A percentile compares a stretch with the other conserved stretches of the same genome.
Evolutionary conservation across 2,329 filamentous ascomycete species (phyloP).

Genomic region (Pseudogymnoascus sp.): DNA sequence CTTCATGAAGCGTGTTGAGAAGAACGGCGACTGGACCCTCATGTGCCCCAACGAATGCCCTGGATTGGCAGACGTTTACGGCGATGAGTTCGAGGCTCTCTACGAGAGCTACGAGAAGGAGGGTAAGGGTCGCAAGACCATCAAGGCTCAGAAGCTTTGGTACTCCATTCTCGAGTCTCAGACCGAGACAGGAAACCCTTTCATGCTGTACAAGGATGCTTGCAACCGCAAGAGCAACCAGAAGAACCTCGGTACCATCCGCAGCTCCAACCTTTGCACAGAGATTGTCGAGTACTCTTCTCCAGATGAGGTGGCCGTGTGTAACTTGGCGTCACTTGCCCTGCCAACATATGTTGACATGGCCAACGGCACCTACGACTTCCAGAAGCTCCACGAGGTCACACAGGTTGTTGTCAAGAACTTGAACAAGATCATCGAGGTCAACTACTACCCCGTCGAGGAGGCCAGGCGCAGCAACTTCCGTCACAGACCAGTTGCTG

Average conservation of each 20-base stretch:
- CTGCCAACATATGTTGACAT: constrained; percentile 88
- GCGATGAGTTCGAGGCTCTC: constrained; percentile 91
- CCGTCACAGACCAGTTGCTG: constrained; percentile 89
- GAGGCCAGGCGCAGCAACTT: constrained; percentile 96
- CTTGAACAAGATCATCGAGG: constrained; percentile 95
- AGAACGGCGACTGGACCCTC: constrained; percentile 92
- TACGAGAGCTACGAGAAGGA: constrained; percentile 90
- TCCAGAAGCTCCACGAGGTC: constrained; percentile 93
- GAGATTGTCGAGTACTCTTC: constrained; percentile 97
- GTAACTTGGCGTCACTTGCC: constrained; percentile 91
- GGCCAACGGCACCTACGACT: constrained; percentile 78
- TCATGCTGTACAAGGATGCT: constrained; percentile 99
- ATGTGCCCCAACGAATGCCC: constrained; percentile 98
- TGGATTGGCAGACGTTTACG: constrained; percentile 91
- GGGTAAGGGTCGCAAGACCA: constrained; percentile 77
- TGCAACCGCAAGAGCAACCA: constrained; percentile 99
- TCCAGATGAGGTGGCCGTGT: constrained; percentile 96
- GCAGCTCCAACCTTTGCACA: constrained; percentile 97
- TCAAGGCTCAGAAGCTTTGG: constrained; percentile 99
- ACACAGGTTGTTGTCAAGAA: constrained; percentile 88
- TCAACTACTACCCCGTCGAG: constrained; percentile 95
- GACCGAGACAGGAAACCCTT: constrained; percentile 97
- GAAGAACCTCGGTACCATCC: constrained; percentile 98
- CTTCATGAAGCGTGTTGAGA: constrained; percentile 99
- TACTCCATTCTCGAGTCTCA: constrained; percentile 97